Percentiles rank a stretch among this genome's conserved stretches.
These are phyloP conservation scores for Athelia sp. DNA, from an alignment of 1,284 basidiomycete species.

Conservation along the genomic window DNA sequence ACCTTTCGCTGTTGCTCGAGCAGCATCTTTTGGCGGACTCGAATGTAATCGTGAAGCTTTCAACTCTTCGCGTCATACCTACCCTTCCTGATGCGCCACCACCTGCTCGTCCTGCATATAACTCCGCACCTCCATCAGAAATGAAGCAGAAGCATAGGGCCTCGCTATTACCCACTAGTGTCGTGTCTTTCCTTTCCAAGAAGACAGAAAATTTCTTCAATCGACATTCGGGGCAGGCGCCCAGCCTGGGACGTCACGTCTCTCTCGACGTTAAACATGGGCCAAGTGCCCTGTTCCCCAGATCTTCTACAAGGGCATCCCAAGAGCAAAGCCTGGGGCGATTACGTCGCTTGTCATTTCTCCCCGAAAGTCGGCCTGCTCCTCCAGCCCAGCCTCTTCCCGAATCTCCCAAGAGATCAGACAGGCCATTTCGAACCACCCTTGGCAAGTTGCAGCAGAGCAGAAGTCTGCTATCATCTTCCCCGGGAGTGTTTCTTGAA, in stretches of 20 bases:
- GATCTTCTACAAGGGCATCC: constrained; percentile 4
- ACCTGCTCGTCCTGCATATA: constrained; percentile 6
- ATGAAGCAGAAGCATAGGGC: constrained; percentile 12
- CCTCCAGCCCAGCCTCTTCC: constrained; percentile 8
- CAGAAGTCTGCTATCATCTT: constrained; percentile 43
- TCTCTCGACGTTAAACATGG: constrained; percentile 6
- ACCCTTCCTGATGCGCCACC: neutral
- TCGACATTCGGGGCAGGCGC: constrained; percentile 13
- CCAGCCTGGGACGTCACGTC: neutral
- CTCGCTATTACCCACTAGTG: constrained; percentile 24
- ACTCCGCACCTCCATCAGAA: constrained; percentile 15
- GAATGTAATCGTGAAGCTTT: constrained; percentile 36
- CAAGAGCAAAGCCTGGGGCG: constrained; percentile 21
- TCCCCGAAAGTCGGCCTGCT: constrained; percentile 27
- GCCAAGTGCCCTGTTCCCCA: constrained; percentile 5
- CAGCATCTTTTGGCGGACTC: constrained; percentile 53
- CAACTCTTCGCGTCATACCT: constrained; percentile 20
- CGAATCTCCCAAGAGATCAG: constrained; percentile 13
- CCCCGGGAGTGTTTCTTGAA: constrained; percentile 39
- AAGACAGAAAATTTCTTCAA: constrained; percentile 32
- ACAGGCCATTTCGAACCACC: constrained; percentile 29
- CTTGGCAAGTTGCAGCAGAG: constrained; percentile 36
- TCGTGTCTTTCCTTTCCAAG: constrained; percentile 39
- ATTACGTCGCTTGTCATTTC: constrained; percentile 42
- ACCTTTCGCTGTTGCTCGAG: constrained; percentile 57